Percentiles rank a stretch among this genome's conserved stretches.
These are phyloP conservation scores for Saturnispora serradocipensis DNA, from an alignment of 805 yeast species.

Conservation along the genomic window DNA sequence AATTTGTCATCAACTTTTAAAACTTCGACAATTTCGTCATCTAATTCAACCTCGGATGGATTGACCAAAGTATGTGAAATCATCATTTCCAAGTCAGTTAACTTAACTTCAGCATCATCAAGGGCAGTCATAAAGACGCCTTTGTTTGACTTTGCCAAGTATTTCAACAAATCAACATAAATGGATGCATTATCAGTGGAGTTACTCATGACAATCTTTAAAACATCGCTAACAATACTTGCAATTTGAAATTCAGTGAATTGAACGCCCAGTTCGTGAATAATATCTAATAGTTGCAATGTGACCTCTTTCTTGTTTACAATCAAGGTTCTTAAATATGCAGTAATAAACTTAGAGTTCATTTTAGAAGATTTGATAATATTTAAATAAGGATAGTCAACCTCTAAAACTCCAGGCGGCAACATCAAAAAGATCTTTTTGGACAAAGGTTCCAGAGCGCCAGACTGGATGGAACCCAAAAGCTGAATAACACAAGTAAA, in stretches of 20 bases:
- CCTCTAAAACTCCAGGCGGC: conserved; percentile 17
- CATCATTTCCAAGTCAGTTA: conserved; percentile 51
- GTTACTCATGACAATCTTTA: conserved; percentile 13
- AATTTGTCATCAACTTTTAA: conserved; percentile 18
- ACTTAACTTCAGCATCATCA: conserved; percentile 25
- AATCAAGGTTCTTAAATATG: conserved; percentile 23
- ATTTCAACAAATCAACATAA: conserved; percentile 28
- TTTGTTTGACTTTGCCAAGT: conserved; percentile 30
- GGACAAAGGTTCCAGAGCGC: conserved; percentile 23
- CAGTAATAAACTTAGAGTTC: conserved; percentile 22
- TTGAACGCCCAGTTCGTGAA: conserved; percentile 10
- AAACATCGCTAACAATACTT: conserved; percentile 17
- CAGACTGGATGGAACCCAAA: conserved; percentile 36
- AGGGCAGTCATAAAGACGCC: conserved; percentile 33
- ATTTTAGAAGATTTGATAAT: conserved; percentile 12
- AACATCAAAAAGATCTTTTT: conserved; percentile 14
- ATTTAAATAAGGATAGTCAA: conserved; percentile 15
- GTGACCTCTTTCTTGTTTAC: conserved; percentile 10
- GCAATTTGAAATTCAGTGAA: conserved; percentile 18
- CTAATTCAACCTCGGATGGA: conserved; percentile 8
- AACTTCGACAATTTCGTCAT: conserved; percentile 25
- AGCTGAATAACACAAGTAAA: conserved; percentile 39
- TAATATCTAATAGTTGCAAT: conserved; percentile 5
- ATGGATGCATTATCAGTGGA: conserved; percentile 15
- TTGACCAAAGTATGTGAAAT: conserved; percentile 52